Base-by-base conservation (phyloP, 192 early-diverging fungal species). In the Coemansia sp. region DNA sequence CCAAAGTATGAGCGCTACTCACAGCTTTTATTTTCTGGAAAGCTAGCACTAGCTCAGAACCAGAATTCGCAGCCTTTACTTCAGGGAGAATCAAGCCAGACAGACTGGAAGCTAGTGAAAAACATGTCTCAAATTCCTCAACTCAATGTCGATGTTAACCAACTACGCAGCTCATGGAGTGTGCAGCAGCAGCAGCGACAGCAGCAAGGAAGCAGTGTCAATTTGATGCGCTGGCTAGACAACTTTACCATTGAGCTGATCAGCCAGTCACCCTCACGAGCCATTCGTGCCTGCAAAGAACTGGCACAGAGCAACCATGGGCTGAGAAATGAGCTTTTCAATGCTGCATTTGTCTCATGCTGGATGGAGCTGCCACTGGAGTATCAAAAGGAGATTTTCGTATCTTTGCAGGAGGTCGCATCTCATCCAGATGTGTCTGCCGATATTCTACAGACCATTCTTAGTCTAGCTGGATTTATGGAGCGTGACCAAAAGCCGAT, bases 391-490 rank as follows among this genome's bases (percentile, higher is more conserved):
- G 94, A 95, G 56, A 68, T 98, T 14, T 90, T 94, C 0, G 67
- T 64, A 24, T 89, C 88, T 1, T 67, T 98, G 35, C 89, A 94
- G 67, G 90, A 85, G 2, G 95, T 93, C 4, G 78, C 97, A 3
- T 85, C 83, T 4, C 87, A 92, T 8, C 83, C 85, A 16, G 88
- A 87, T 63, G 95, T 92, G 28, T 92, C 95, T 29, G 85, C 90
- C 0, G 93, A 97, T 61, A 89, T 97, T 47, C 77, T 93, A 62
- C 92, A 93, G 64, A 92, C 87, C 0, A 78, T 98, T 25, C 83
- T 98, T 36, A 95, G 94, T 63, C 82, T 98, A 19, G 95, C 95
- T 9, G 94, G 94, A 65, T 97, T 94, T 60, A 98, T 98, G 96
- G 95, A 98, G 74, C 93, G 93, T 58, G 94, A 98, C 64, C 91